phyloP scores from a whole-genome alignment of 352 stramenopile species.

The Phytophthora cajani region DNA sequence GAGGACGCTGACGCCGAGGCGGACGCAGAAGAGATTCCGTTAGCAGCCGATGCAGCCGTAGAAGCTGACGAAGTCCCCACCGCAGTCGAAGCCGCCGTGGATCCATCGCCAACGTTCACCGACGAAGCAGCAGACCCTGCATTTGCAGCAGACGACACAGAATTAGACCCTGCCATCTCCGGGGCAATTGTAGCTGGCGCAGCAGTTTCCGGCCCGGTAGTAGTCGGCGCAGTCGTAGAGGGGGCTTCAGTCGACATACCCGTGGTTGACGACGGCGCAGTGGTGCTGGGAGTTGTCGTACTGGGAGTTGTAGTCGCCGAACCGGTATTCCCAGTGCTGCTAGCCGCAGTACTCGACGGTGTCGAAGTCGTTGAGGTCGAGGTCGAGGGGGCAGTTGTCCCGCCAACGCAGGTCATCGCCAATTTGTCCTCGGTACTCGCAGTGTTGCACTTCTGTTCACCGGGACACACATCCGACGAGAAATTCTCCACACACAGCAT shows the following conservation, averaged over 20 bases:
- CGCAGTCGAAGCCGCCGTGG: slow-evolving; percentile 12
- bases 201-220: slow-evolving; percentile 10
- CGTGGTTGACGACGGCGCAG: slow-evolving; percentile 7
- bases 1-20: slow-evolving; percentile 14
- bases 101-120: slow-evolving; percentile 29
- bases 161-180: slow-evolving; percentile 27
- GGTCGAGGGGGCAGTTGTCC: slow-evolving; percentile 34
- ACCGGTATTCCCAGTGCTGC: background rate
- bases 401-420: slow-evolving; percentile 53
- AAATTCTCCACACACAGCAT: slow-evolving; percentile 70
- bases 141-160: slow-evolving; percentile 36
- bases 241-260: slow-evolving; percentile 5
- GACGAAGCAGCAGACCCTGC: slow-evolving; percentile 35
- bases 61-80: slow-evolving; percentile 11
- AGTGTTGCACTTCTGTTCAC: slow-evolving; percentile 57
- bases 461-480: slow-evolving; percentile 45
- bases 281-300: slow-evolving; percentile 12
- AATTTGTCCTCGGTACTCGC: slow-evolving; percentile 39
- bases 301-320: slow-evolving; percentile 12
- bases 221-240: slow-evolving; percentile 7
- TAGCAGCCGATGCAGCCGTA: slow-evolving; percentile 11
- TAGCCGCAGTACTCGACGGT: slow-evolving; percentile 5
- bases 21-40: slow-evolving; percentile 16
- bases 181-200: slow-evolving; percentile 5
- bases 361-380: slow-evolving; percentile 10